These are phyloP conservation scores for Pythium aphanidermatum DNA, from an alignment of 352 stramenopile genomes.

Conservation along the genomic window DNA sequence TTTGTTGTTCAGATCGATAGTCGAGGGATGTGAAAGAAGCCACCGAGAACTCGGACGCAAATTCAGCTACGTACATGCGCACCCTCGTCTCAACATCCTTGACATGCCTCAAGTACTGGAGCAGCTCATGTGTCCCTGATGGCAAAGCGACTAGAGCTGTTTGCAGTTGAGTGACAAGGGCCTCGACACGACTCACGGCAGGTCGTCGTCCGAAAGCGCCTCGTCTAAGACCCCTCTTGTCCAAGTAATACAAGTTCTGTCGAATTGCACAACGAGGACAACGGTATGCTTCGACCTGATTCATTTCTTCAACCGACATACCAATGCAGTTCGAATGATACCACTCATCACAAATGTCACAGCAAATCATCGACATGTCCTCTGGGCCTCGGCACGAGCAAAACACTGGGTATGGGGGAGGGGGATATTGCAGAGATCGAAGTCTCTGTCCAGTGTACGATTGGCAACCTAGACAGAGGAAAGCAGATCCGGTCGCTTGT, in stretches of 20 bases:
- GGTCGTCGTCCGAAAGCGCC: conserved; percentile 45
- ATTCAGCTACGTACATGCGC: conserved; percentile 29
- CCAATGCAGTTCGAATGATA: conserved; percentile 73
- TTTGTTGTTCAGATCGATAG: conserved; percentile 30
- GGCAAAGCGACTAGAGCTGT: conserved; percentile 45
- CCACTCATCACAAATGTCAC: conserved; percentile 85
- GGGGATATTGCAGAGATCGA: neutral
- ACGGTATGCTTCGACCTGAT: conserved; percentile 61
- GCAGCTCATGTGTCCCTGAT: conserved; percentile 39
- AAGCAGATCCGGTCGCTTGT: conserved; percentile 1
- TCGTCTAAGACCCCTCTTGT: conserved; percentile 43
- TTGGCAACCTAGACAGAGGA: conserved; percentile 21
- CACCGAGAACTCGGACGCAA: conserved; percentile 46
- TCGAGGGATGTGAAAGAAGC: conserved; percentile 36
- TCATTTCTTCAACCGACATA: conserved; percentile 45
- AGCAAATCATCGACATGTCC: conserved; percentile 79
- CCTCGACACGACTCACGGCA: conserved; percentile 39
- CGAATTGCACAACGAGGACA: conserved; percentile 59
- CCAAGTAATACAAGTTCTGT: conserved; percentile 66
- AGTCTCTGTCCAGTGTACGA: conserved; percentile 1
- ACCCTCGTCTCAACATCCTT: conserved; percentile 33
- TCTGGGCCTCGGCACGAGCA: conserved; percentile 67
- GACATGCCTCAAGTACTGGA: conserved; percentile 46
- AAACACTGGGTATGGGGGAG: conserved; percentile 33
- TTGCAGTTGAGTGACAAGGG: conserved; percentile 49